Percentiles rank a stretch among this genome's conserved stretches.
Evolutionary conservation across 768 basidiomycete genomes (phyloP).

Genomic region (Suillus subluteus): DNA sequence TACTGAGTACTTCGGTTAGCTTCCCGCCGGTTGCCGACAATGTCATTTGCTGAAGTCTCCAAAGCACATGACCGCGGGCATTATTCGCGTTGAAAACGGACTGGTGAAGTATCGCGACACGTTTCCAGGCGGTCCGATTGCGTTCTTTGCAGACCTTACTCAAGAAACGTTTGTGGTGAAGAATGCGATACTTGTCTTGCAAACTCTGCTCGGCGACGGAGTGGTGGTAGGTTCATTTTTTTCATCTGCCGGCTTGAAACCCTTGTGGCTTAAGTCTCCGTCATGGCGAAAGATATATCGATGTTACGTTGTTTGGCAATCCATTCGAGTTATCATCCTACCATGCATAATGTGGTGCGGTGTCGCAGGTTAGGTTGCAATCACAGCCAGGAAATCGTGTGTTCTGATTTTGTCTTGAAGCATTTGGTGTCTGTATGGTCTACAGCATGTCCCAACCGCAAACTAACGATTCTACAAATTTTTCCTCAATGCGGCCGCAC

Average conservation of each 20-base stretch:
- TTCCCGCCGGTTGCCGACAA: too few relatives aligned
- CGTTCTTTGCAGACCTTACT: constrained; percentile 24
- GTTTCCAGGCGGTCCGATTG: constrained; percentile 25
- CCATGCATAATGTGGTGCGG: neutral
- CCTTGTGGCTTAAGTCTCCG: neutral
- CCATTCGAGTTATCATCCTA: neutral
- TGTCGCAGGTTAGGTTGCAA: neutral
- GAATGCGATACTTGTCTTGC: constrained; percentile 21
- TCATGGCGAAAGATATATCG: neutral
- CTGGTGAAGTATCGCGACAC: constrained; percentile 23
- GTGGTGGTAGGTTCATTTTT: neutral
- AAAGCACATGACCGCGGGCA: neutral
- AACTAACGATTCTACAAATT: neutral
- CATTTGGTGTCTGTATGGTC: neutral
- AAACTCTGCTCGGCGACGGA: constrained; percentile 12
- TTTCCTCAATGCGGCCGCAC: too few relatives aligned
- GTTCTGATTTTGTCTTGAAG: neutral
- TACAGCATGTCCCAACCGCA: neutral
- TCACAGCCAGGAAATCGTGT: neutral
- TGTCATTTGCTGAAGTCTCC: too few relatives aligned
- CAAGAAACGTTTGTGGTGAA: constrained; percentile 28
- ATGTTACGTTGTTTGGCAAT: neutral
- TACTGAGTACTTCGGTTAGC: too few relatives aligned
- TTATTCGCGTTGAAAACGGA: constrained; percentile 20
- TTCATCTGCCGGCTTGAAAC: neutral